Evolutionary conservation across 768 basidiomycete species (phyloP), one percentile per base, ranked within the genome.

Genomic region (Boletus rubescentipes): DNA sequence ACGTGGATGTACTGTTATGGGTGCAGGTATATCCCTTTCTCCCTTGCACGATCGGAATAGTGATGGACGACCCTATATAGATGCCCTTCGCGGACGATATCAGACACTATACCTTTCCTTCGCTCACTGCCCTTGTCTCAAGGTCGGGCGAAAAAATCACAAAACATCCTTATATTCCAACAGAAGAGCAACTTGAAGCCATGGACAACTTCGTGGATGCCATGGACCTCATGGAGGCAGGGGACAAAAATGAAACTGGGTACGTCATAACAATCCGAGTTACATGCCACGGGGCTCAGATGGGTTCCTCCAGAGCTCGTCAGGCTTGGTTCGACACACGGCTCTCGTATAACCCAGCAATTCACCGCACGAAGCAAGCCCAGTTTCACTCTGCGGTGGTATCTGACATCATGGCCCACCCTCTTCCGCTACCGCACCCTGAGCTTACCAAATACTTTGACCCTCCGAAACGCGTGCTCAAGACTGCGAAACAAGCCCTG

Each of bases 71-170:
- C 11, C 37, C 3, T 21, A 35, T 18, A n/a, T 59, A 95, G 93
- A 83, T 98, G 81, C 96, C 96, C 0, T 98, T 97, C 65, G 93
- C 93, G 2, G 96, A 99, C 67, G 96, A 99, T 62, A 78, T 93
- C 48, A 84, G 93, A 53, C 89, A 85, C 59, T 93, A 91, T 69
- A 84, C 83, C 10, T 98, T 99, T 67, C 83, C 88, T 0, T 91
- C 91, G 0, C 78, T 98, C 30, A 82, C 85, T 40, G 77, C 77
- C 10, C 79, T 96, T 15, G 74, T 86, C 53, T 86, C 84, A 51
- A 89, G 83, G 66, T 87, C 85, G 42, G 93, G 93, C 3, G 86
- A 91, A 61, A 68, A 67, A 0, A 69, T 98, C 35, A 80, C 73
- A 20, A 82, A 84, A 55, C 96, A 99, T 67, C 84, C 90, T 12